Evolutionary conservation across 176 grass and related monocot species (phyloP), one percentile per base, ranked within the genome.

Genomic region (Hordeum marinum): DNA sequence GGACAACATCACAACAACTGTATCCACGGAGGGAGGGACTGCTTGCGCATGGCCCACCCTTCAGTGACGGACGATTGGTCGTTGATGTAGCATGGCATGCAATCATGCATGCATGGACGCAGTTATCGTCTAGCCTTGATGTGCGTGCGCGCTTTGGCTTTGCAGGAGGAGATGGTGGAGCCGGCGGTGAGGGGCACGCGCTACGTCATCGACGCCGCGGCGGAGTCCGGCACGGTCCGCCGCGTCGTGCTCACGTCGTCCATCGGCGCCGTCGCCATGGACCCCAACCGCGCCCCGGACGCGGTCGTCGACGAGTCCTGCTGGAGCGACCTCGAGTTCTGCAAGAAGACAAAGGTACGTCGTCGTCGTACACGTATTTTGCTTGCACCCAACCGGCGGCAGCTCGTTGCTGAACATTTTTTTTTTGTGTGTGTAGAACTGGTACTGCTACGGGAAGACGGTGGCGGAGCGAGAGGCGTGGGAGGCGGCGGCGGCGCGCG

Each of bases 291-390:
- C 80, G 4, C 79, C 1, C 52, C 82, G 0, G 95, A 90, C 59
- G 86, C 77, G 39, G 87, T 88, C 68, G 91, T 98, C 11, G 92
- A 98, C 65, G 95, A 98, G 87, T 72, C 92, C 9, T 98, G 90
- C 88, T 98, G 95, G 92, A 97, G 95, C 88, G 95, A 97, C 82
- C 89, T 97, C 64, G 89, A 93, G 1, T 90, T 88, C 86, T 97
- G 95, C 89, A 83, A 88, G 76, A 55, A 66, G 15, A 98, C 92
- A 52, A 83, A 81, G 77, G 94, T 90, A 27, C 4, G 8, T 46
- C 12, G 45, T 46, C 9, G 69, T 15, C 2, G 15, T 13, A n/a
- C n/a, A n/a, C n/a, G n/a, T n/a, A 46, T 6, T 26, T 0, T 46
- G 12, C 23, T 27, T 65, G 10, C 59, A 9, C 11, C 36, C 37